Conservation (phyloP, 352 stramenopile species). For the Globisporangium parvum region DNA sequence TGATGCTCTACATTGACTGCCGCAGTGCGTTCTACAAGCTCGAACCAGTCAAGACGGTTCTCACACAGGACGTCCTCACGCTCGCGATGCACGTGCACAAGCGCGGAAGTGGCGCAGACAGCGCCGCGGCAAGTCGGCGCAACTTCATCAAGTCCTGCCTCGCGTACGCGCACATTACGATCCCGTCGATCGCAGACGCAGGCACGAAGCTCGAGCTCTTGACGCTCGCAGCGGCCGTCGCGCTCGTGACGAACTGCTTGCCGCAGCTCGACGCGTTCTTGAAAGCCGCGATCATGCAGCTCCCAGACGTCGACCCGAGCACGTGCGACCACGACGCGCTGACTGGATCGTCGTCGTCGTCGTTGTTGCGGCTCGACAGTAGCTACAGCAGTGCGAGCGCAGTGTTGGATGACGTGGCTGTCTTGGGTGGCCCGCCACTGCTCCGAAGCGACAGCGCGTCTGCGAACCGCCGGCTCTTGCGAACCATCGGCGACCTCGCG, state of each 20-base stretch:
- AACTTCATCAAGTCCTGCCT: slow-evolving; percentile 86
- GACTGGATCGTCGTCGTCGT: background rate
- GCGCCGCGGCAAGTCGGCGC: slow-evolving; percentile 25
- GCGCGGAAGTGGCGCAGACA: slow-evolving; percentile 10
- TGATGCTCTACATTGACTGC: slow-evolving; percentile 87
- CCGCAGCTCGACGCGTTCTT: slow-evolving; percentile 85
- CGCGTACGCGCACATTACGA: slow-evolving; percentile 88
- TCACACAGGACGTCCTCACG: slow-evolving; percentile 50
- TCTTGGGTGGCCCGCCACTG: background rate
- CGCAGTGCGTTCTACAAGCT: slow-evolving; percentile 86
- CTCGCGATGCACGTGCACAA: slow-evolving; percentile 58
- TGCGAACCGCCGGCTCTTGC: slow-evolving; percentile 12
- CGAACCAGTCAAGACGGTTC: slow-evolving; percentile 55
- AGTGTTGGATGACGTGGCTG: no score
- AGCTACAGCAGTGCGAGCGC: background rate
- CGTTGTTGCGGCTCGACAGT: background rate
- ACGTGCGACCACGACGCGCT: slow-evolving; percentile 9
- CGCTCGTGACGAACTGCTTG: slow-evolving; percentile 64
- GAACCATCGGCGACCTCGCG: slow-evolving; percentile 42
- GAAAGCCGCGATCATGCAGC: slow-evolving; percentile 68
- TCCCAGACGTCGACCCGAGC: slow-evolving; percentile 56
- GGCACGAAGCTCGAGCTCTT: slow-evolving; percentile 62
- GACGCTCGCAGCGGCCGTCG: slow-evolving; percentile 55
- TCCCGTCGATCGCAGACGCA: slow-evolving; percentile 61
- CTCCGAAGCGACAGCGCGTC: background rate